Evolutionary conservation across 306 rosid species (phyloP).

Genomic region (Acacia acuminata): DNA sequence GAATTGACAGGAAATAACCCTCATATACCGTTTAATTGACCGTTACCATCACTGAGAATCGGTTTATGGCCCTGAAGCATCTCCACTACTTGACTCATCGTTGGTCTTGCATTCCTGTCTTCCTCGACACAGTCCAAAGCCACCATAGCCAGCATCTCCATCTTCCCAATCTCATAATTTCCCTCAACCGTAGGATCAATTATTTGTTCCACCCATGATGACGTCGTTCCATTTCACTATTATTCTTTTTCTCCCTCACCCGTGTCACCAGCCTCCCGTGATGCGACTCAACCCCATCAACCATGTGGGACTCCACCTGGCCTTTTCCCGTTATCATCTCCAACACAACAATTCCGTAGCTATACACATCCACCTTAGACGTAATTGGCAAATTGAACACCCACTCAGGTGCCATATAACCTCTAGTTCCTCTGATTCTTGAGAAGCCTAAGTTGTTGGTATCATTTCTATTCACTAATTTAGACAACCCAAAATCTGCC

Average conservation of each 20-base stretch:
- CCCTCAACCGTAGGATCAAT: background rate
- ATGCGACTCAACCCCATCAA: slow-evolving; percentile 12
- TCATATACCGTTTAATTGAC: no score
- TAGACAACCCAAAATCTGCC: background rate
- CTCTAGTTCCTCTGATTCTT: slow-evolving; percentile 52
- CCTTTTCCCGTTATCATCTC: background rate
- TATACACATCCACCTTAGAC: slow-evolving; percentile 54
- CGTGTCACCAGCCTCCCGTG: slow-evolving; percentile 36
- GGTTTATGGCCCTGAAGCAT: background rate
- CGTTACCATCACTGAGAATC: background rate
- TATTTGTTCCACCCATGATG: background rate
- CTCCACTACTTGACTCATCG: background rate
- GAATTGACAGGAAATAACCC: background rate
- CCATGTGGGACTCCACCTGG: background rate
- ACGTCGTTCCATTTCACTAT: background rate
- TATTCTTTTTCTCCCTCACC: slow-evolving; percentile 36
- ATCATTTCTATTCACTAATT: slow-evolving; percentile 14
- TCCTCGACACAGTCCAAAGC: background rate
- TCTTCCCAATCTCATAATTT: background rate
- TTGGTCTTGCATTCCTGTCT: background rate
- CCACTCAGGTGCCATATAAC: slow-evolving; percentile 32
- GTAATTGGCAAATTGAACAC: slow-evolving; percentile 38
- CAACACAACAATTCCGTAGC: slow-evolving; percentile 38
- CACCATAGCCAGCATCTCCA: background rate
- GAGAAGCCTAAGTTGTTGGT: slow-evolving; percentile 36